Percentiles rank a stretch among this genome's conserved stretches.
Evolutionary conservation across 352 stramenopile species (phyloP).

Genomic region (Phytophthora chlamydospora): DNA sequence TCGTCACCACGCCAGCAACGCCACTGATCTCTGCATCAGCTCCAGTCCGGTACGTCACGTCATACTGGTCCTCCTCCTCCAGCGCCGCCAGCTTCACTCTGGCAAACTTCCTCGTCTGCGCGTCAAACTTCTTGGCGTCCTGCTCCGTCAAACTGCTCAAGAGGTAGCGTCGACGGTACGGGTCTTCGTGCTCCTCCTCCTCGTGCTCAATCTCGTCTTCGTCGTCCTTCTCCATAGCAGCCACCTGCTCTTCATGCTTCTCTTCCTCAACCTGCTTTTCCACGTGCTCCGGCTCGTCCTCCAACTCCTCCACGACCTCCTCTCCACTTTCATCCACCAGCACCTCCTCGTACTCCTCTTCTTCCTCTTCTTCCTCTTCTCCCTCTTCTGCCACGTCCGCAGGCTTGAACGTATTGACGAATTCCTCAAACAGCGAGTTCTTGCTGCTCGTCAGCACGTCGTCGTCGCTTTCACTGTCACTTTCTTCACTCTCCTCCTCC

Average conservation of each 20-base stretch:
- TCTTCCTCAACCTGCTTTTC: slow-evolving; percentile 32
- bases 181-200: slow-evolving; percentile 52
- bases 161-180: slow-evolving; percentile 68
- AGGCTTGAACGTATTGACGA: slow-evolving; percentile 71
- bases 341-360: slow-evolving; percentile 53
- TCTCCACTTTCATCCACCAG: slow-evolving; percentile 54
- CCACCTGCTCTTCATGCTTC: slow-evolving; percentile 26
- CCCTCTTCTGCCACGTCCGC: slow-evolving; percentile 6
- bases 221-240: slow-evolving; percentile 32
- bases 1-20: slow-evolving; percentile 22
- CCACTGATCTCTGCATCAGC: slow-evolving; percentile 6
- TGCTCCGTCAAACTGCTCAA: slow-evolving; percentile 52
- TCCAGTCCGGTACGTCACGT: slow-evolving; percentile 49
- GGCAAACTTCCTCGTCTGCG: slow-evolving; percentile 43
- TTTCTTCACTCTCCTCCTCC: slow-evolving; percentile 6
- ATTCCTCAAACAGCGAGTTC: slow-evolving; percentile 71
- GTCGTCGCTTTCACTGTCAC: slow-evolving; percentile 25
- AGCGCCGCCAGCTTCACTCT: slow-evolving; percentile 31
- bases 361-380: slow-evolving; percentile 49
- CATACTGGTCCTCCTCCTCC: slow-evolving; percentile 36
- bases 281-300: slow-evolving; percentile 44
- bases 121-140: slow-evolving; percentile 52
- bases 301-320: slow-evolving; percentile 39
- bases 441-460: slow-evolving; percentile 9
- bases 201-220: slow-evolving; percentile 29